These are phyloP conservation scores for Anisogramma anomala DNA, from an alignment of 2,329 filamentous ascomycete species.

Conservation along the genomic window DNA sequence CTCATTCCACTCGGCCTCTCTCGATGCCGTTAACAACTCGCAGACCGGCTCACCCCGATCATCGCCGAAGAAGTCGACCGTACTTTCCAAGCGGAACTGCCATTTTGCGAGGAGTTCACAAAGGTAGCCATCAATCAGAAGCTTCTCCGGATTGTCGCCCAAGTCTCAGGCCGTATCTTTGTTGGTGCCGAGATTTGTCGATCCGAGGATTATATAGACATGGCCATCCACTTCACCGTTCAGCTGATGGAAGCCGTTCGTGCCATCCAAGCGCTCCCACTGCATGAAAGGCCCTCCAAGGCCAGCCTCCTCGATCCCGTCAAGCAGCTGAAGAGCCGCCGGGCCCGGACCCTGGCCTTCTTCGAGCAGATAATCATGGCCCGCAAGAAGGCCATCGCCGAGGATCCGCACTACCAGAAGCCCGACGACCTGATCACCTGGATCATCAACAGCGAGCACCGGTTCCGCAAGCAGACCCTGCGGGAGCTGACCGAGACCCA, in stretches of 20 bases:
- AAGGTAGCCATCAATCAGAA: conserved; percentile 28
- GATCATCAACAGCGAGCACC: conserved; percentile 29
- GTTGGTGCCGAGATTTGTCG: conserved; percentile 36
- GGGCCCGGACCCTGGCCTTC: conserved; percentile 24
- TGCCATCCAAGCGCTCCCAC: conserved; percentile 20
- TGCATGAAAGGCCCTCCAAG: conserved; percentile 25
- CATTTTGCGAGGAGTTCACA: conserved; percentile 29
- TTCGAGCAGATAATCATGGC: conserved; percentile 25
- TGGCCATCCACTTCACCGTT: conserved; percentile 36
- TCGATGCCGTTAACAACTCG: background rate
- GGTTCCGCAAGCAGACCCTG: conserved; percentile 23
- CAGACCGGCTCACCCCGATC: conserved; percentile 26
- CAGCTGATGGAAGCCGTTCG: conserved; percentile 27
- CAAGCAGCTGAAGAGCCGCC: conserved; percentile 22
- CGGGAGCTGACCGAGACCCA: conserved; percentile 30
- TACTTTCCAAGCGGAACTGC: conserved; percentile 25
- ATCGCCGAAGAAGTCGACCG: conserved; percentile 28
- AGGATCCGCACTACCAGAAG: conserved; percentile 18
- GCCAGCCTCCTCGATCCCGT: conserved; percentile 25
- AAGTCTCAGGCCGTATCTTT: conserved; percentile 35
- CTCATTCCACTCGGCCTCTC: background rate
- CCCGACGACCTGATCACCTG: conserved; percentile 38
- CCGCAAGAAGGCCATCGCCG: conserved; percentile 18
- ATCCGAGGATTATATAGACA: conserved; percentile 32
- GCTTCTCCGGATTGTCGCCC: conserved; percentile 34